Evolutionary conservation across 208 protist genomes (phyloP).

Genomic region (Crithidia sp.): DNA sequence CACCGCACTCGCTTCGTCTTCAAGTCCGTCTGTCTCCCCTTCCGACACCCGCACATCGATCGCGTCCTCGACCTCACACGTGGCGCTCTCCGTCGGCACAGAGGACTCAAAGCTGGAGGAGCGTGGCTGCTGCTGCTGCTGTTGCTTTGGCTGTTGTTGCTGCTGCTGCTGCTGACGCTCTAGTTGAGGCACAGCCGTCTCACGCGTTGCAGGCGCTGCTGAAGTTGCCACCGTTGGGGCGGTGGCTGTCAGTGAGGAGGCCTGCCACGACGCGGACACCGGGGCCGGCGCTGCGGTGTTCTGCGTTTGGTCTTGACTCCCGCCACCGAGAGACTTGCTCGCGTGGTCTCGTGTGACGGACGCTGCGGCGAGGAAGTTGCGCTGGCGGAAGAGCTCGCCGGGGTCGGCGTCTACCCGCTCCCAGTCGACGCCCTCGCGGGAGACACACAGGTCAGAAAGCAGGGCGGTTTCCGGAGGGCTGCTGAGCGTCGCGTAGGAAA

Average conservation of each 20-base stretch:
- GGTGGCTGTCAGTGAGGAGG: background rate
- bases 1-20: background rate
- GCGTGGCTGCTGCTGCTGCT: background rate
- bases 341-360: background rate
- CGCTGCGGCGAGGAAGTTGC: background rate
- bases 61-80: background rate
- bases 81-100: background rate
- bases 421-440: constrained; percentile 9
- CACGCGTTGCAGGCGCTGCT: no score
- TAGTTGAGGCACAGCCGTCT: no score
- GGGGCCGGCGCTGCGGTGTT: background rate
- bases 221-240: background rate
- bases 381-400: background rate
- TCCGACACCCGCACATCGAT: background rate
- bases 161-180: no score
- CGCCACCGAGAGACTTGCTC: no score
- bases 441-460: background rate
- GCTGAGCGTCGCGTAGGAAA: background rate
- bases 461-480: background rate
- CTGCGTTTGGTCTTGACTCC: background rate
- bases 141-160: no score
- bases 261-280: background rate
- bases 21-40: background rate
- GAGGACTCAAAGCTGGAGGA: background rate
- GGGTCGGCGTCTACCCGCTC: constrained; percentile 5